These are phyloP conservation scores for Venturia carpophila DNA, from an alignment of 2,329 filamentous ascomycete genomes.

Conservation along the genomic window DNA sequence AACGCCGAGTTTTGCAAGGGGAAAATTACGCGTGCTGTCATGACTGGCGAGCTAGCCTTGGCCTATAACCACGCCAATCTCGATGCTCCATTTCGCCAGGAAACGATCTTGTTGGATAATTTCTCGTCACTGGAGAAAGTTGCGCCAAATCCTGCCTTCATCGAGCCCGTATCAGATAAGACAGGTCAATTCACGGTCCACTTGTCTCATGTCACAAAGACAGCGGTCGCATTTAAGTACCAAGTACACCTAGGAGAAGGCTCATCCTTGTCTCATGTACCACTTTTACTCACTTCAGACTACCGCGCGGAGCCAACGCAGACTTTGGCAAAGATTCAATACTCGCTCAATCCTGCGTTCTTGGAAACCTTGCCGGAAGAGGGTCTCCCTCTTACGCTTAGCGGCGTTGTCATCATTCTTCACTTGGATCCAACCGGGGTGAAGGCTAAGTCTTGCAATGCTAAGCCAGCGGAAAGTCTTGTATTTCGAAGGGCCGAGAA, in stretches of 20 bases:
- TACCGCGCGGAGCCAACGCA: slow-evolving; percentile 84
- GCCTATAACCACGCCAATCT: slow-evolving; percentile 60
- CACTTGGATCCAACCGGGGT: slow-evolving; percentile 54
- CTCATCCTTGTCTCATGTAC: slow-evolving; percentile 52
- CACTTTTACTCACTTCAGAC: slow-evolving; percentile 62
- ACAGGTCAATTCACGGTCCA: slow-evolving; percentile 76
- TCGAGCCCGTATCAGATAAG: slow-evolving; percentile 59
- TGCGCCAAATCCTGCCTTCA: slow-evolving; percentile 85
- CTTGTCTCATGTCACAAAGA: slow-evolving; percentile 60
- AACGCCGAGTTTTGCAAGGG: slow-evolving; percentile 75
- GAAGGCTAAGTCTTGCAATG: slow-evolving; percentile 60
- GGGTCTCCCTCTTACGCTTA: slow-evolving; percentile 48
- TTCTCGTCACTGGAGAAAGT: slow-evolving; percentile 85
- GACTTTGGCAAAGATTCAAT: slow-evolving; percentile 77
- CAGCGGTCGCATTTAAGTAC: slow-evolving; percentile 85
- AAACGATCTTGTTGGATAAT: slow-evolving; percentile 78
- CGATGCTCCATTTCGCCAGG: slow-evolving; percentile 35
- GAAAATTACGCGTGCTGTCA: slow-evolving; percentile 59
- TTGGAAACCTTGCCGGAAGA: slow-evolving; percentile 26
- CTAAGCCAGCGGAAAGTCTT: slow-evolving; percentile 59
- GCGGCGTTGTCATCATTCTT: slow-evolving; percentile 67
- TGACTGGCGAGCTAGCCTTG: slow-evolving; percentile 84
- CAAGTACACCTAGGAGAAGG: slow-evolving; percentile 64
- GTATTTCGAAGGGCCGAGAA: slow-evolving; percentile 71
- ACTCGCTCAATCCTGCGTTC: slow-evolving; percentile 71